Base-by-base conservation (phyloP, 495 filamentous ascomycete species). In the Talaromyces proteolyticus region DNA sequence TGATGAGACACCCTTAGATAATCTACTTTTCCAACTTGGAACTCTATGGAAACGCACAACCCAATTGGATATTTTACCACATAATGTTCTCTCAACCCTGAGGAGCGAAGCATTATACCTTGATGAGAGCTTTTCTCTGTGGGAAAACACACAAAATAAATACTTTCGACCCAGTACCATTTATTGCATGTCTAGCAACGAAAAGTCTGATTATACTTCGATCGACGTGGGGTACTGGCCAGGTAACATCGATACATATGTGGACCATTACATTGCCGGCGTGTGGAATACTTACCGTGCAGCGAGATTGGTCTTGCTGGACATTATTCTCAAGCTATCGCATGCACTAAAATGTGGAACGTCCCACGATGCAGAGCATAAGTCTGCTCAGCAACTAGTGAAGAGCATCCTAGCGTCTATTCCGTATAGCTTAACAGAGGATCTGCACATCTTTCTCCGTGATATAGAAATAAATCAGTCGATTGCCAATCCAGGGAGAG, bases 231-330 rank as follows among this genome's bases (percentile, higher is more conserved):
- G 61, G 18, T 42, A 44, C 20, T 58, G 58, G 56, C 58, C 56
- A 1, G 61, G 61, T 12, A 43, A 39, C 10, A 40, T 61, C 0
- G 56, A 64, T 26, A 44, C 49, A 4, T 64, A 61, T 36, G 44
- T 61, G 38, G 61, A 61, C n/a, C 49, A 50, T 12, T 66, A 64
- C 50, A 50, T 63, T 25, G 61, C 61, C 0, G 48, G 43, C 2
- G 49, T 64, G 4, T 68, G 65, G 65, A 68, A 68, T 22, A 42
- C 56, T 4, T 64, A 54, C 22, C 63, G 65, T 8, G 44, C 50
- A 14, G 56, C 53, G 38, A 59, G 61, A 37, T 57, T 63, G 22
- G 45, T 56, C 12, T 52, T 64, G 5, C 42, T 57, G 1, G 42
- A 53, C 20, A 38, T 59, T 4, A 60, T 57, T 22, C 19, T 55